These are phyloP conservation scores for Melanogaster broomeanus DNA, from an alignment of 768 basidiomycete genomes.

Conservation along the genomic window DNA sequence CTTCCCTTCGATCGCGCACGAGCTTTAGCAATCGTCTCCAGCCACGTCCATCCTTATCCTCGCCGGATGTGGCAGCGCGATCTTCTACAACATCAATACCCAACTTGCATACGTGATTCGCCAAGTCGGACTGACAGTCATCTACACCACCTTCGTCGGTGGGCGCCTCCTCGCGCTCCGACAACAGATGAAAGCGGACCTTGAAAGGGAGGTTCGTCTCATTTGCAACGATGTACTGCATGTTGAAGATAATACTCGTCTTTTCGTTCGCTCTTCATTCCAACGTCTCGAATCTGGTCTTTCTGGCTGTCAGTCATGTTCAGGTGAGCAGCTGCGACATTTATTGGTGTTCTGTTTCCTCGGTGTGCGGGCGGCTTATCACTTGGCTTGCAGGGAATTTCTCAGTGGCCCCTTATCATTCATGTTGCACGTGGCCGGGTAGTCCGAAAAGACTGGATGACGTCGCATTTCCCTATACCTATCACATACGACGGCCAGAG, in stretches of 20 bases:
- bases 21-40: background rate
- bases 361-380: background rate
- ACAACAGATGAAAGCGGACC: conserved; percentile 4
- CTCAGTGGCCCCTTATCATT: conserved; percentile 36
- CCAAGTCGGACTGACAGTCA: conserved; percentile 29
- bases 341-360: no score
- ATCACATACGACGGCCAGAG: conserved; percentile 4
- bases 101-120: conserved; percentile 32
- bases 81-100: conserved; percentile 21
- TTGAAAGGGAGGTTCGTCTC: conserved; percentile 33
- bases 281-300: conserved; percentile 32
- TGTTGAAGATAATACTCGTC: conserved; percentile 31
- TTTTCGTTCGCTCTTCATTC: conserved; percentile 26
- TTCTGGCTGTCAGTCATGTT: conserved; percentile 33
- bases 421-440: conserved; percentile 35
- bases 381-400: conserved; percentile 28
- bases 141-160: conserved; percentile 32
- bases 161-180: conserved; percentile 28
- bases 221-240: conserved; percentile 32
- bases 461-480: background rate
- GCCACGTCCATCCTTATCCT: conserved; percentile 20
- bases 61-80: conserved; percentile 1
- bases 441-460: conserved; percentile 4
- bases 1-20: background rate
- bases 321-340: conserved; percentile 33